Evolutionary conservation across 371 early-diverging fungal species (phyloP), one percentile per base, ranked within the genome.

Genomic region (Gilbertella persicaria): DNA sequence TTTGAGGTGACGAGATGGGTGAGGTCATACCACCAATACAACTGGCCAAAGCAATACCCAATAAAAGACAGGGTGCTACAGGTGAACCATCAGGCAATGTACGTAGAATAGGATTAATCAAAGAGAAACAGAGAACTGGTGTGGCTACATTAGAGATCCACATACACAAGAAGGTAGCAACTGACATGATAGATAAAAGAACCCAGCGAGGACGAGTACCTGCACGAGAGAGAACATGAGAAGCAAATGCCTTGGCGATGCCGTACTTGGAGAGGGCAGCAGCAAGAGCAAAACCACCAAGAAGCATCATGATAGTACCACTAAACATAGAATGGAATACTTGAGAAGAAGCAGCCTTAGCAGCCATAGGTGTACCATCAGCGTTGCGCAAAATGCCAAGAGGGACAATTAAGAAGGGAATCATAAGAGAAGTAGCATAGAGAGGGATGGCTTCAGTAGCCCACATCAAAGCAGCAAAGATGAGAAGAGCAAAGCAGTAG

Each of bases 1-100:
- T 97, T 62, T 98, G 97, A 20, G 98, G 98, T 4, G 94, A 93
- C 9, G 93, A 82, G 65, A 97, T 97, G 4, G 98, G 98, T n/a
- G 94, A 90, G 0, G 94, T 92, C 97, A 97, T 96, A 29, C 97
- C 97, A 41, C 97, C 98, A 25, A 97, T 86, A 52, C 97, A 95
- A 29, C 94, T 87, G 7, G 96, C 94, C 43, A 98, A 71, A 2
- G 98, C 98, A 55, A 97, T 95, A 13, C 97, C 98, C 4, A 98
- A 73, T 24, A 98, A 83, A 25, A 98, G 76, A 47, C 91, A 88
- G 23, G 86, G 87, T 8, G 87, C 94, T 52, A 96, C 95, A 0
- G 87, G 73, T 0, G 84, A 84, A 33, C 65, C 60, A 53, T 69
- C 72, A 12, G 90, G 88, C 13, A 73, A 52, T 25, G 85, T 87